phyloP scores from a whole-genome alignment of 2,329 filamentous ascomycete genomes.

The Phialophora macrospora region DNA sequence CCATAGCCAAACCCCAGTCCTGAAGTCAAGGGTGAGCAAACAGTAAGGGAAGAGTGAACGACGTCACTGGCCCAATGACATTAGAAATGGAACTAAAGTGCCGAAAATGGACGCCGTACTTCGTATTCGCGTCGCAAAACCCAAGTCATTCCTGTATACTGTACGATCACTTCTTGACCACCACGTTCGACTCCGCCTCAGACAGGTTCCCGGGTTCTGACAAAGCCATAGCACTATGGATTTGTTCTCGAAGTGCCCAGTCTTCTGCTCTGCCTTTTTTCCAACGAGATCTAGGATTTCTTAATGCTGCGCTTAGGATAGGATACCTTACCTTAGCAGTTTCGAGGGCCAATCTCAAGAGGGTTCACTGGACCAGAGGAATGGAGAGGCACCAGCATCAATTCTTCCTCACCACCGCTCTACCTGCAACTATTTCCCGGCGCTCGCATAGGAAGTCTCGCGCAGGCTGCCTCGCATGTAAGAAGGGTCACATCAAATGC shows the following conservation, averaged over 20 bases:
- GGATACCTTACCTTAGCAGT: too few relatives aligned
- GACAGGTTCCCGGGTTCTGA: neutral
- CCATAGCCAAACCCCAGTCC: neutral
- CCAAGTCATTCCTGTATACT: neutral
- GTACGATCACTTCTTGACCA: neutral
- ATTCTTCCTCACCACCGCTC: slow-evolving; percentile 1
- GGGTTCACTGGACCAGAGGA: neutral
- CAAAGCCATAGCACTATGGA: neutral
- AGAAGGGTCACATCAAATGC: slow-evolving; percentile 23
- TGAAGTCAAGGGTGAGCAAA: neutral
- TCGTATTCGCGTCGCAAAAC: neutral
- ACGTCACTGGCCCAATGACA: neutral
- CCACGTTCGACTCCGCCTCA: neutral
- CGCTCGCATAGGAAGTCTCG: slow-evolving; percentile 26
- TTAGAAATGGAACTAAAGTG: neutral
- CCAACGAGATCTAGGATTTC: neutral
- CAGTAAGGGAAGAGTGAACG: neutral
- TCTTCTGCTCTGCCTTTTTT: neutral
- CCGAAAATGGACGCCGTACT: neutral
- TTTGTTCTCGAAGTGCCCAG: neutral
- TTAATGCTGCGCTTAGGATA: too few relatives aligned
- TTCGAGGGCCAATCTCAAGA: neutral
- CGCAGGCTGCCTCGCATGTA: slow-evolving; percentile 25
- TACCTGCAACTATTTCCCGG: neutral
- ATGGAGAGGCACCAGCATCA: slow-evolving; percentile 11